Evolutionary conservation across 2,329 filamentous ascomycete genomes (phyloP).

Genomic region (Didymella lethalis): DNA sequence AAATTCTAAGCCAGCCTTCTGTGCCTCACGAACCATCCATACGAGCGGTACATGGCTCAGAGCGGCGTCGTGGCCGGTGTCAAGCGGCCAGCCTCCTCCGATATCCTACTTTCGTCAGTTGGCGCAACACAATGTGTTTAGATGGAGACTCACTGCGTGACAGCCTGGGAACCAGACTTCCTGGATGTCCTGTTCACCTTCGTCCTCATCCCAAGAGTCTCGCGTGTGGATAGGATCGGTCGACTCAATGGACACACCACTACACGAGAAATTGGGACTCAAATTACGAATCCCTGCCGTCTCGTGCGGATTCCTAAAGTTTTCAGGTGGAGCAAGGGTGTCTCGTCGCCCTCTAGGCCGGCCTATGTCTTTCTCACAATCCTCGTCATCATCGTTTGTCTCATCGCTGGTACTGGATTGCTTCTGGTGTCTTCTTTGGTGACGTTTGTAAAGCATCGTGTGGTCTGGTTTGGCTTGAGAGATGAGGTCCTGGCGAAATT

Average conservation of each 20-base stretch:
- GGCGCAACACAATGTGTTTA: background rate
- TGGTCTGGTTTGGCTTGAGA: conserved; percentile 53
- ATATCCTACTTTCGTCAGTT: conserved; percentile 61
- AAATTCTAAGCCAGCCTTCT: conserved; percentile 72
- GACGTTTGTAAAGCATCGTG: conserved; percentile 39
- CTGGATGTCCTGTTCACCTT: conserved; percentile 73
- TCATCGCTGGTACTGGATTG: conserved; percentile 24
- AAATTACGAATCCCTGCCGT: conserved; percentile 43
- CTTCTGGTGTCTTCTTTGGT: conserved; percentile 32
- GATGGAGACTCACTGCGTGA: conserved; percentile 61
- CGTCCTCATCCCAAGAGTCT: conserved; percentile 44
- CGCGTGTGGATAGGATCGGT: conserved; percentile 35
- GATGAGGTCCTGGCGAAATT: conserved; percentile 75
- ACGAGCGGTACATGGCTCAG: conserved; percentile 73
- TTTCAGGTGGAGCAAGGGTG: conserved; percentile 41
- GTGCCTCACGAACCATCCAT: conserved; percentile 73
- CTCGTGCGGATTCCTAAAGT: conserved; percentile 46
- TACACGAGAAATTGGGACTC: conserved; percentile 41
- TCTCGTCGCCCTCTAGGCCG: conserved; percentile 32
- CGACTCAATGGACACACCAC: conserved; percentile 44
- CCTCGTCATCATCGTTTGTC: conserved; percentile 16
- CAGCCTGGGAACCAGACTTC: conserved; percentile 84
- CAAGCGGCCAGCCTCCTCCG: conserved; percentile 74
- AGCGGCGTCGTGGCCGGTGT: conserved; percentile 63
- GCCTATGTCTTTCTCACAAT: conserved; percentile 22